A percentile compares a stretch with the other conserved stretches of the same genome.
Conservation (phyloP, 148 eudicot species). For the Silene uniflora region DNA sequence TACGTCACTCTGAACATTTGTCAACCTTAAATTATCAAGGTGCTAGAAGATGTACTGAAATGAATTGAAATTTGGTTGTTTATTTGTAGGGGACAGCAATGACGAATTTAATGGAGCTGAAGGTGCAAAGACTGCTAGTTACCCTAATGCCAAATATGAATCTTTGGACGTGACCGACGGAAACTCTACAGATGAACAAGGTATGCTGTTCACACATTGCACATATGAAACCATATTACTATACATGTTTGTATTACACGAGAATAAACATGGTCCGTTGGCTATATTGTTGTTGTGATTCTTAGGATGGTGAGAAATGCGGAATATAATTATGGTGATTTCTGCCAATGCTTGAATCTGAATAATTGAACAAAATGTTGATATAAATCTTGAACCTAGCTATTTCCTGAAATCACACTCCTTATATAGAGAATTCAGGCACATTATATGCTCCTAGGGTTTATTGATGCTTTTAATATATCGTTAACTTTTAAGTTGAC, state of each 20-base stretch:
- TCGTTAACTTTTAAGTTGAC: neutral
- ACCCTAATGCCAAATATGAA: neutral
- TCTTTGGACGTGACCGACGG: neutral
- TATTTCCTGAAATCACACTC: neutral
- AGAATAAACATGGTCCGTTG: too few species aligned
- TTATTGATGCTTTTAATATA: neutral
- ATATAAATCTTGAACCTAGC: neutral
- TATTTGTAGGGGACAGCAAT: neutral
- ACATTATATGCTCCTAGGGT: neutral
- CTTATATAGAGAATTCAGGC: neutral
- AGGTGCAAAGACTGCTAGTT: neutral
- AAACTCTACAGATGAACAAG: neutral
- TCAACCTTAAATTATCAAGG: neutral
- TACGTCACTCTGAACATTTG: neutral
- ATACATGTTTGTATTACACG: neutral
- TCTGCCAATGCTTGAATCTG: neutral
- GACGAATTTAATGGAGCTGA: neutral
- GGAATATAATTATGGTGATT: neutral
- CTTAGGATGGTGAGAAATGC: neutral
- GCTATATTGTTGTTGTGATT: neutral
- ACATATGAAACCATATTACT: neutral
- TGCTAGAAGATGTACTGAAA: neutral
- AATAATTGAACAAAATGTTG: neutral
- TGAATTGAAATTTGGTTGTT: neutral
- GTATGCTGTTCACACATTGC: constrained; percentile 1